Percentiles rank a stretch among this genome's conserved stretches.
Evolutionary conservation across 257 asterid genomes (phyloP).

Genomic region (Cordia subcordata): DNA sequence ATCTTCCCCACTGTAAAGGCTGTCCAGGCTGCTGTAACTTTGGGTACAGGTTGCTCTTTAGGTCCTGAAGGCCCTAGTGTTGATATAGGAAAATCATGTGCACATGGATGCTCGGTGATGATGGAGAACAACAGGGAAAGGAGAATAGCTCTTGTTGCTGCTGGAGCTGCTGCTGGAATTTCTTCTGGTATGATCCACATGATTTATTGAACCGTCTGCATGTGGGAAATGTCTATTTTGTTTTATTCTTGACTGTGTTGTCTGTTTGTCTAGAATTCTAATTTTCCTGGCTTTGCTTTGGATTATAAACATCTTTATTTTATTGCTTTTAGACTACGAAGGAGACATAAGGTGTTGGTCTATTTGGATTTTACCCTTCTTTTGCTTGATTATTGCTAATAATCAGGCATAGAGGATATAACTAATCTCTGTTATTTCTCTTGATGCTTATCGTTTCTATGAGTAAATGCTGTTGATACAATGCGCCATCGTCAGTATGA

Average conservation of each 20-base stretch:
- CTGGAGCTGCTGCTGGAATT: slow-evolving; percentile 99
- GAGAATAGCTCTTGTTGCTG: slow-evolving; percentile 94
- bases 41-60: slow-evolving; percentile 94
- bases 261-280: neutral
- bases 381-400: neutral
- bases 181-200: slow-evolving; percentile 61
- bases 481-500: neutral
- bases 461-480: neutral
- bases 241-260: neutral
- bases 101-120: slow-evolving; percentile 79
- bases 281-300: neutral
- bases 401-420: neutral
- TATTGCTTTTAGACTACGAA: neutral
- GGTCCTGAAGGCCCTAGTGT: slow-evolving; percentile 99
- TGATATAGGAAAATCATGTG: slow-evolving; percentile 97
- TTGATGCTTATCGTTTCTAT: neutral
- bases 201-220: slow-evolving; percentile 5
- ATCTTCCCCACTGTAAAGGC: slow-evolving; percentile 81
- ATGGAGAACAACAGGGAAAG: slow-evolving; percentile 98
- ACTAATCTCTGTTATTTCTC: neutral
- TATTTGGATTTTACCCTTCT: neutral
- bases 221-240: neutral
- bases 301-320: neutral
- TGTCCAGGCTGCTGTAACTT: slow-evolving; percentile 84
- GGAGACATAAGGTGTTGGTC: neutral